Base-by-base conservation (phyloP, 306 rosid genomes). In the Ammopiptanthus mongolicus region DNA sequence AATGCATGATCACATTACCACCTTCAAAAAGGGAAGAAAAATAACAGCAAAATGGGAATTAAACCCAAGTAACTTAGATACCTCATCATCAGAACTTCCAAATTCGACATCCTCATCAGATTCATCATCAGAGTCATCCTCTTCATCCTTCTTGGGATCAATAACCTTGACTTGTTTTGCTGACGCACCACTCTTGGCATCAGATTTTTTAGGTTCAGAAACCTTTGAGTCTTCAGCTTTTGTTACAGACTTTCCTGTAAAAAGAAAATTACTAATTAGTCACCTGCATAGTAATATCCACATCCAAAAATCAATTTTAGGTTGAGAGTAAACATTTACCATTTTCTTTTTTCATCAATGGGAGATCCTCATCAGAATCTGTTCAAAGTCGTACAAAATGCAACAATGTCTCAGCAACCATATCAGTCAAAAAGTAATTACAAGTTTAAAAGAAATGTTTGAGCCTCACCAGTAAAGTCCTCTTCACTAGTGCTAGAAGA, bases 81-180 rank as follows among this genome's bases (percentile, higher is more conserved):
- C 92, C 87, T 86, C 92, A 15, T 84, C 91, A 41, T 85, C 91
- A 58, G 84, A 84, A 37, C 6, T 74, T 37, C 42, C 90, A 17
- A 12, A 18, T 0, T 81, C 85, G 3, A 65, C 88, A 1, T 78
- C 88, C 3, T 82, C 88, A 63, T 82, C 91, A 37, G 79, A 74
- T 0, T 75, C 89, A 2, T 82, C 87, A 18, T 84, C 89, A 18
- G 90, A 83, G 0, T 75, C 92, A 0, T 83, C 88, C 12, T 75
- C 86, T 0, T 71, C 76, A 1, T 74, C 88, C 51, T 88, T 87
- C 77, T 63, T 85, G 3, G 91, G 93, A 2, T 83, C 95, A 39
- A 80, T 74, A 67, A 86, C 77, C 55, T 88, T 95, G 6, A 76
- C 96, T 9, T 87, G 78, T 69, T 90, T 91, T 22, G 73, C 82